phyloP scores from a whole-genome alignment of 495 filamentous ascomycete species.

The Annulohypoxylon nitens region DNA sequence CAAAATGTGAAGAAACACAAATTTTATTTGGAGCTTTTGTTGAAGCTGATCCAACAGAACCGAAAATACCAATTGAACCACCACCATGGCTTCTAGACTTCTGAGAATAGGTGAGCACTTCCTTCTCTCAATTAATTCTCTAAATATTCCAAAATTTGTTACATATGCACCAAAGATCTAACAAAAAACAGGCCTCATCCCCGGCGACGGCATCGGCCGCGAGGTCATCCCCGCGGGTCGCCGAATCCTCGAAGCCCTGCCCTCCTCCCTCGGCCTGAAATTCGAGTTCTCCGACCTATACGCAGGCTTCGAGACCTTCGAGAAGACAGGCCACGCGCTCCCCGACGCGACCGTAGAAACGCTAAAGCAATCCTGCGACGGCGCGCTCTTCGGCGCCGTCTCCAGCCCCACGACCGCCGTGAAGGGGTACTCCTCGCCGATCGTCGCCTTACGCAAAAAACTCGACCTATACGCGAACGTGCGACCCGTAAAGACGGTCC shows the following conservation, averaged over 20 bases:
- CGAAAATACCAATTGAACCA: constrained; percentile 35
- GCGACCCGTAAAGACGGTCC: constrained; percentile 90
- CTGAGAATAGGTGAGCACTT: constrained; percentile 69
- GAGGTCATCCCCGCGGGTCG: constrained; percentile 98
- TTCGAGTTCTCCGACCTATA: constrained; percentile 94
- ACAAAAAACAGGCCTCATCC: constrained; percentile 81
- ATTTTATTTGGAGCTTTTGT: constrained; percentile 29
- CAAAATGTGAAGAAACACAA: constrained; percentile 9
- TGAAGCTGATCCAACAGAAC: background rate
- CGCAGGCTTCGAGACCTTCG: constrained; percentile 93
- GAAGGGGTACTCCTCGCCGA: constrained; percentile 95
- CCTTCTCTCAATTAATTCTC: background rate
- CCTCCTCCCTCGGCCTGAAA: constrained; percentile 82
- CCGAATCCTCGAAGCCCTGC: constrained; percentile 88
- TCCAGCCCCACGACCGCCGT: constrained; percentile 90
- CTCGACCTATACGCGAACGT: constrained; percentile 98
- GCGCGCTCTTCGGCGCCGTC: constrained; percentile 96
- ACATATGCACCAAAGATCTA: background rate
- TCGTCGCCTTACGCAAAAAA: constrained; percentile 95
- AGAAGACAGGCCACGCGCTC: constrained; percentile 85
- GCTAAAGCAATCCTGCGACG: constrained; percentile 90
- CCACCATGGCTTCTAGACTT: constrained; percentile 67
- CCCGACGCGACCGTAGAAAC: constrained; percentile 90
- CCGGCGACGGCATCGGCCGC: constrained; percentile 97
- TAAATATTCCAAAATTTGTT: background rate